A percentile compares a stretch with the other conserved stretches of the same genome.
Conservation (phyloP, 73 alveolate species). For the Urostyla sp. region DNA sequence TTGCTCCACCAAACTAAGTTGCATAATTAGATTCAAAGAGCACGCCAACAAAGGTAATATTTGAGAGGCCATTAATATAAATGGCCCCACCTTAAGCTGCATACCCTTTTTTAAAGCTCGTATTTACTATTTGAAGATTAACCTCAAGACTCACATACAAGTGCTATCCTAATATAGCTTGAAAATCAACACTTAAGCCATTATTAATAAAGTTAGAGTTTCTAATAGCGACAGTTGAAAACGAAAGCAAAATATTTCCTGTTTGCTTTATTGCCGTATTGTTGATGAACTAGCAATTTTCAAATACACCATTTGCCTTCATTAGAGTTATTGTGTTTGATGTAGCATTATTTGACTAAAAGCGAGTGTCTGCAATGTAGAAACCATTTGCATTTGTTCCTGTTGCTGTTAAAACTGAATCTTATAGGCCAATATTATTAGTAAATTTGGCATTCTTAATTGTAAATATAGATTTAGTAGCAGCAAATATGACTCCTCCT, state of each 20-base stretch:
- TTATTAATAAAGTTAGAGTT: neutral
- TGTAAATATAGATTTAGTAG: slow-evolving; percentile 10
- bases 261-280: slow-evolving; percentile 9
- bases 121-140: neutral
- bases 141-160: slow-evolving; percentile 16
- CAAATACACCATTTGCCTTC: neutral
- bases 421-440: neutral
- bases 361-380: neutral
- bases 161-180: neutral
- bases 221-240: neutral
- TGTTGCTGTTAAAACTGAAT: slow-evolving; percentile 25
- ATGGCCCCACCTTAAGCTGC: slow-evolving; percentile 45
- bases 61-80: slow-evolving; percentile 12
- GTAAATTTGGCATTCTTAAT: neutral
- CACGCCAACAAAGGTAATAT: neutral
- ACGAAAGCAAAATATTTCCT: slow-evolving; percentile 24
- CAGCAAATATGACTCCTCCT: slow-evolving; percentile 33
- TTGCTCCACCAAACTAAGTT: slow-evolving; percentile 31
- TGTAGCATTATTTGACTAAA: slow-evolving; percentile 1
- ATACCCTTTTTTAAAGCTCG: slow-evolving; percentile 1
- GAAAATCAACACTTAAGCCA: neutral
- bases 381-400: too few species aligned
- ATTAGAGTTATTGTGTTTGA: slow-evolving; percentile 28
- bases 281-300: neutral
- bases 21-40: neutral